phyloP scores from a whole-genome alignment of 805 yeast genomes.

The Candida arabinofermentans region DNA sequence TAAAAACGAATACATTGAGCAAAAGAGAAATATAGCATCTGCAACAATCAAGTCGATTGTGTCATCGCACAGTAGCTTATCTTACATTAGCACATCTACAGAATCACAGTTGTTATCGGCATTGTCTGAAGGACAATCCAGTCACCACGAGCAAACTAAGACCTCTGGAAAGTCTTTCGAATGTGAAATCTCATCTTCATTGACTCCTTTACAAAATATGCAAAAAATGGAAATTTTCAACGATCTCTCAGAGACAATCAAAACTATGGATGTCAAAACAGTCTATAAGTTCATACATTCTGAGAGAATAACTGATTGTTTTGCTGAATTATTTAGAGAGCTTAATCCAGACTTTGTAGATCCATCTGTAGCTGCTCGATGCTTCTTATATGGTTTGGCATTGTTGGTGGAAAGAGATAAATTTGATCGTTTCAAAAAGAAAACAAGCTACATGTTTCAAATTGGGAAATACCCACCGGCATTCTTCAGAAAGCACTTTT shows the following conservation, averaged over 20 bases:
- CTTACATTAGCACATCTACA: neutral
- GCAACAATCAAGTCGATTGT: conserved; percentile 14
- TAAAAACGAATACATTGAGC: conserved; percentile 13
- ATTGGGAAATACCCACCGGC: conserved; percentile 5
- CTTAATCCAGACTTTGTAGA: conserved; percentile 2
- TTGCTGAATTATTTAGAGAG: conserved; percentile 7
- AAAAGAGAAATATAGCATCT: conserved; percentile 16
- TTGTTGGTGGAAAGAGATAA: conserved; percentile 15
- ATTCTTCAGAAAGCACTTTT: conserved; percentile 5
- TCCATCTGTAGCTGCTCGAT: conserved; percentile 9
- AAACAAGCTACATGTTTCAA: conserved; percentile 13
- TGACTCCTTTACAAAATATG: conserved; percentile 10
- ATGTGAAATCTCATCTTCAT: conserved; percentile 2
- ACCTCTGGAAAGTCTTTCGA: neutral
- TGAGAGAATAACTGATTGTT: conserved; percentile 6
- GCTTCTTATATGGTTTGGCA: conserved; percentile 14
- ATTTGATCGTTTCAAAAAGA: conserved; percentile 10
- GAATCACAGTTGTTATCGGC: neutral
- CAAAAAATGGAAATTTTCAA: conserved; percentile 7
- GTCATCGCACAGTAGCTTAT: conserved; percentile 3
- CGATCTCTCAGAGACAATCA: conserved; percentile 9
- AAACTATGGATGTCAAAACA: conserved; percentile 6
- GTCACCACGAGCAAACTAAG: no score
- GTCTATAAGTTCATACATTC: conserved; percentile 14
- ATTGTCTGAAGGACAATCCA: no score